phyloP scores from a whole-genome alignment of 177 flowering plant genomes.

The Vitis hybrid region DNA sequence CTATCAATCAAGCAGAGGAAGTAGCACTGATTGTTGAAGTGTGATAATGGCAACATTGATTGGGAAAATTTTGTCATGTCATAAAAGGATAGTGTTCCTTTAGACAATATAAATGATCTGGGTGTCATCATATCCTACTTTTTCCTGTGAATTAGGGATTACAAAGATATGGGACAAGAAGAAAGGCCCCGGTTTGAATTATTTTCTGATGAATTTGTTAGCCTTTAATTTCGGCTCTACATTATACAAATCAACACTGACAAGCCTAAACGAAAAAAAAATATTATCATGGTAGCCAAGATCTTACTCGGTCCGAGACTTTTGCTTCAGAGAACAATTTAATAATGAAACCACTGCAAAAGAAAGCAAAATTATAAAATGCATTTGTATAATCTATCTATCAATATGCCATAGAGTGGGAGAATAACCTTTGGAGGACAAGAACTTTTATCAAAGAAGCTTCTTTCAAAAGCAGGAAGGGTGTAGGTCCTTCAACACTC shows the following conservation, averaged over 20 bases:
- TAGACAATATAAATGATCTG: not conserved
- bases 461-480: not conserved
- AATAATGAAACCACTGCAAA: too few species aligned
- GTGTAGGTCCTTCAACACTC: not conserved
- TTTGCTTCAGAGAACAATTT: too few species aligned
- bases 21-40: too few species aligned
- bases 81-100: too few species aligned
- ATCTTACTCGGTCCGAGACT: not conserved
- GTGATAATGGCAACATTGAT: too few species aligned
- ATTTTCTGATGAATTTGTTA: not conserved
- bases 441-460: conserved; percentile 1
- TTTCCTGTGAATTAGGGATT: conserved; percentile 10
- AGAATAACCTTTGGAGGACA: conserved; percentile 4
- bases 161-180: not conserved
- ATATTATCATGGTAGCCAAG: not conserved
- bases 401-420: not conserved
- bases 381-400: not conserved
- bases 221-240: not conserved
- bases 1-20: too few species aligned
- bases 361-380: too few species aligned
- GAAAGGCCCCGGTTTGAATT: not conserved
- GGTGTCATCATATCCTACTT: conserved; percentile 8
- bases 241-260: not conserved
- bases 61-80: too few species aligned
- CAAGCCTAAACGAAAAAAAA: not conserved